phyloP scores from a whole-genome alignment of 2,329 filamentous ascomycete genomes.

The Aspergillus versicolor region DNA sequence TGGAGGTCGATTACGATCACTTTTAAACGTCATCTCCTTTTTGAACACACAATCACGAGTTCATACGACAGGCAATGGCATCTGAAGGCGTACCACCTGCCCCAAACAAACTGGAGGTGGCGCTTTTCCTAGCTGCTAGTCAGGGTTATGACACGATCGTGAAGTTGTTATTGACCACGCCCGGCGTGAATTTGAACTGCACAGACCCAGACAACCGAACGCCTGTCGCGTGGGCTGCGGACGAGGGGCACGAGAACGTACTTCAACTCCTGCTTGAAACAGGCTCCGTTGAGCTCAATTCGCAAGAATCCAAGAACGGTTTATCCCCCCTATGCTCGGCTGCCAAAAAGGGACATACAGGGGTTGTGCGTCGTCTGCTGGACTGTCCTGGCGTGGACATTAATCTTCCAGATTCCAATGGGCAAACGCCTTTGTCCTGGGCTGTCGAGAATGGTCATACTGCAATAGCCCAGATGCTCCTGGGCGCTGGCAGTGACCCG shows the following conservation, averaged over 20 bases:
- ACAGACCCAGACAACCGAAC: slow-evolving; percentile 20
- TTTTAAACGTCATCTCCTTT: neutral
- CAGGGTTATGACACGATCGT: slow-evolving; percentile 27
- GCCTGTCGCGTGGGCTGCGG: slow-evolving; percentile 25
- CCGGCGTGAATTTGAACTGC: slow-evolving; percentile 22
- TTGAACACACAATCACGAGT: neutral
- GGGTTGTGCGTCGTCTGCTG: slow-evolving; percentile 15
- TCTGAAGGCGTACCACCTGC: slow-evolving; percentile 13
- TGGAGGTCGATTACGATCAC: slow-evolving; percentile 5
- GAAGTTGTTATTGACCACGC: slow-evolving; percentile 20
- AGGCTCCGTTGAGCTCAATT: slow-evolving; percentile 14
- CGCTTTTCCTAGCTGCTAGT: slow-evolving; percentile 23
- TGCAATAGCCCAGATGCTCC: slow-evolving; percentile 16
- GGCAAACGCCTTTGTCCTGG: slow-evolving; percentile 18
- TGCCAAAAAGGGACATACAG: slow-evolving; percentile 17
- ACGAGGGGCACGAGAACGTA: slow-evolving; percentile 22
- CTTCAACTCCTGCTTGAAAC: slow-evolving; percentile 21
- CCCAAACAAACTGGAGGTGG: slow-evolving; percentile 22
- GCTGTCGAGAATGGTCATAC: slow-evolving; percentile 20
- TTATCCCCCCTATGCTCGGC: slow-evolving; percentile 20
- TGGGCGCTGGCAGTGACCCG: slow-evolving; percentile 17
- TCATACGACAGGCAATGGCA: slow-evolving; percentile 8
- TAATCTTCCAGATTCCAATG: slow-evolving; percentile 15
- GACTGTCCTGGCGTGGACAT: slow-evolving; percentile 12
- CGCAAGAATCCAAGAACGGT: slow-evolving; percentile 11